Percentiles rank a stretch among this genome's conserved stretches.
These are phyloP conservation scores for Sutorius eximius DNA, from an alignment of 1,284 basidiomycete genomes.

Conservation along the genomic window DNA sequence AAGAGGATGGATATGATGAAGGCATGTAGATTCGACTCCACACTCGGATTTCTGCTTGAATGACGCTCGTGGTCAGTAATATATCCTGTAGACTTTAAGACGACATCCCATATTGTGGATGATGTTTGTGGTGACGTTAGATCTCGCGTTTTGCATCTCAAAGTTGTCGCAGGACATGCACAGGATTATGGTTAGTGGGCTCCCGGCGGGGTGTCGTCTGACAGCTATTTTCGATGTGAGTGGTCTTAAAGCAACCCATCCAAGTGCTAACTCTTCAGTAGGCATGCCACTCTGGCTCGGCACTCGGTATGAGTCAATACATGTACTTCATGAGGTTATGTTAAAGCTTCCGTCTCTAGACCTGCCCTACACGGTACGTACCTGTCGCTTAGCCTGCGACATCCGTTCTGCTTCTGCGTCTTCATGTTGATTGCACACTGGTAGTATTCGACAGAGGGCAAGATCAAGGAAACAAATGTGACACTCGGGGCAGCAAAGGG, in stretches of 20 bases:
- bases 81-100: constrained; percentile 80
- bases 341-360: constrained; percentile 37
- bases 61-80: constrained; percentile 53
- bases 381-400: not conserved
- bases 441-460: constrained; percentile 90
- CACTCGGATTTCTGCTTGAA: not conserved
- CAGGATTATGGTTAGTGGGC: constrained; percentile 67
- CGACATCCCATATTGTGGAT: constrained; percentile 75
- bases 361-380: constrained; percentile 58
- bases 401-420: not conserved
- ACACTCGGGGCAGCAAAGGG: constrained; percentile 77
- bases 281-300: constrained; percentile 72
- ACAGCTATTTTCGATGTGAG: constrained; percentile 86
- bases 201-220: constrained; percentile 83
- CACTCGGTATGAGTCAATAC: constrained; percentile 45
- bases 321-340: not conserved
- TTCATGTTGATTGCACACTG: not conserved
- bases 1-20: constrained; percentile 39
- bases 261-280: constrained; percentile 24
- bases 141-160: constrained; percentile 7
- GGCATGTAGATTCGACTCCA: constrained; percentile 16
- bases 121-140: constrained; percentile 56
- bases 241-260: not conserved
- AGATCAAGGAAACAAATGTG: constrained; percentile 89
- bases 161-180: constrained; percentile 55